Conservation (phyloP, 2,329 filamentous ascomycete species). For the Hypoxylon sp. region DNA sequence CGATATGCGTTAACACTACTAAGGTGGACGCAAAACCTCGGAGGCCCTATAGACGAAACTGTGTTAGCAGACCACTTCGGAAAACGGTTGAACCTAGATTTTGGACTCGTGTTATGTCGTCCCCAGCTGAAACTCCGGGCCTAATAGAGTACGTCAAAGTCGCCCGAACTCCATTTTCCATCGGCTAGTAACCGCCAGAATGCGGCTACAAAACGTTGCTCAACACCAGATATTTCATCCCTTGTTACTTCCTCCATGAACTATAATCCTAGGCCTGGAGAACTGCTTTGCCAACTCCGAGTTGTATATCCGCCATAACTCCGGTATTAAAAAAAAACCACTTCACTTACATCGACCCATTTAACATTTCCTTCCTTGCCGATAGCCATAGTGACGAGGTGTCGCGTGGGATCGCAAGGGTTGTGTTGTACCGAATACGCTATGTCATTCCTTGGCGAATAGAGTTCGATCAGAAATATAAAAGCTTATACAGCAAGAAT, state of each 20-base stretch:
- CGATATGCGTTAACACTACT: slow-evolving; percentile 69
- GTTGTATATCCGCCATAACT: not conserved
- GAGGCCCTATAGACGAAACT: slow-evolving; percentile 62
- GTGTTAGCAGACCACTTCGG: slow-evolving; percentile 17
- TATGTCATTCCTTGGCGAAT: slow-evolving; percentile 47
- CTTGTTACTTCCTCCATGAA: not conserved
- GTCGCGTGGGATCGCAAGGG: slow-evolving; percentile 28
- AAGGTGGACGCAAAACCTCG: slow-evolving; percentile 68
- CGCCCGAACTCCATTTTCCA: slow-evolving; percentile 6
- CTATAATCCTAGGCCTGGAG: not conserved
- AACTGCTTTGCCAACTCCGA: not conserved
- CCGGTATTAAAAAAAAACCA: slow-evolving; percentile 8
- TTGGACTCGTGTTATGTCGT: slow-evolving; percentile 9
- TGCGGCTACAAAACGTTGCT: slow-evolving; percentile 8
- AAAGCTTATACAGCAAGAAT: slow-evolving; percentile 5
- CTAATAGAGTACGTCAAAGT: not conserved
- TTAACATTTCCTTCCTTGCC: slow-evolving; percentile 67
- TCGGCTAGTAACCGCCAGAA: not conserved
- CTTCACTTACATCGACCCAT: slow-evolving; percentile 70
- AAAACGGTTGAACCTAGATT: slow-evolving; percentile 4
- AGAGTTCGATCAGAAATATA: not conserved
- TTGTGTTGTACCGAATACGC: slow-evolving; percentile 27
- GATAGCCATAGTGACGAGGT: slow-evolving; percentile 63
- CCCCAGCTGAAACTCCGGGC: not conserved
- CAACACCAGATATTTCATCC: not conserved